Percentiles rank a stretch among this genome's conserved stretches.
Evolutionary conservation across 257 asterid genomes (phyloP).

Genomic region (Mentha longifolia): DNA sequence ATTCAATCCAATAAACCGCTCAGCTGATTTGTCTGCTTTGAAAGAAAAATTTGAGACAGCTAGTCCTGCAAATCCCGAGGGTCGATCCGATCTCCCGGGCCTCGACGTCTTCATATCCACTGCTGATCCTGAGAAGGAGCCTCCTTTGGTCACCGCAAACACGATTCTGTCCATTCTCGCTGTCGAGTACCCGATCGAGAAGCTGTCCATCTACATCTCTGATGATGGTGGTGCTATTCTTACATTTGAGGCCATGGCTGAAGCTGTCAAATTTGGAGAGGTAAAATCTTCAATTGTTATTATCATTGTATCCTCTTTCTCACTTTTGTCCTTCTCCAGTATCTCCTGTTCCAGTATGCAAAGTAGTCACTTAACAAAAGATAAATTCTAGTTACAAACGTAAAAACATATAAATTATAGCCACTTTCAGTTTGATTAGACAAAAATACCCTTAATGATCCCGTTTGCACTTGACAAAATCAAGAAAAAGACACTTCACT

Average conservation of each 20-base stretch:
- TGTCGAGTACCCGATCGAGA: slow-evolving; percentile 87
- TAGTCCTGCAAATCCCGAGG: slow-evolving; percentile 64
- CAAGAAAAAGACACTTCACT: too few species aligned
- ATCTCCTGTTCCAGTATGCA: too few species aligned
- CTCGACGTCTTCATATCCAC: slow-evolving; percentile 89
- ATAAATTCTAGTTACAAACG: too few species aligned
- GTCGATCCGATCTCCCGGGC: slow-evolving; percentile 95
- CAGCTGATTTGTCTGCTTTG: slow-evolving; percentile 73
- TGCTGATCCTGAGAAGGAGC: slow-evolving; percentile 96
- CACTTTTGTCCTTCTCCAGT: too few species aligned
- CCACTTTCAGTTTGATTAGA: too few species aligned
- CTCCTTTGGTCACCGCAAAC: slow-evolving; percentile 89
- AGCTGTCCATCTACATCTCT: slow-evolving; percentile 77
- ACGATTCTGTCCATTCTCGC: slow-evolving; percentile 83
- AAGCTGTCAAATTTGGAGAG: slow-evolving; percentile 90
- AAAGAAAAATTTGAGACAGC: slow-evolving; percentile 77
- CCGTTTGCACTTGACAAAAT: too few species aligned
- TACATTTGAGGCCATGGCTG: slow-evolving; percentile 99
- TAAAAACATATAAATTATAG: too few species aligned
- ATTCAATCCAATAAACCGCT: slow-evolving; percentile 85
- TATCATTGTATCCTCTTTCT: too few species aligned
- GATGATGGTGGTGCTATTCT: slow-evolving; percentile 95
- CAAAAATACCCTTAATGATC: too few species aligned
- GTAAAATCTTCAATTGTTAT: slow-evolving; percentile 37
- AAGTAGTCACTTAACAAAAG: too few species aligned